Conservation (phyloP, 345 rosid genomes). For the Eucalyptus leucophloia region DNA sequence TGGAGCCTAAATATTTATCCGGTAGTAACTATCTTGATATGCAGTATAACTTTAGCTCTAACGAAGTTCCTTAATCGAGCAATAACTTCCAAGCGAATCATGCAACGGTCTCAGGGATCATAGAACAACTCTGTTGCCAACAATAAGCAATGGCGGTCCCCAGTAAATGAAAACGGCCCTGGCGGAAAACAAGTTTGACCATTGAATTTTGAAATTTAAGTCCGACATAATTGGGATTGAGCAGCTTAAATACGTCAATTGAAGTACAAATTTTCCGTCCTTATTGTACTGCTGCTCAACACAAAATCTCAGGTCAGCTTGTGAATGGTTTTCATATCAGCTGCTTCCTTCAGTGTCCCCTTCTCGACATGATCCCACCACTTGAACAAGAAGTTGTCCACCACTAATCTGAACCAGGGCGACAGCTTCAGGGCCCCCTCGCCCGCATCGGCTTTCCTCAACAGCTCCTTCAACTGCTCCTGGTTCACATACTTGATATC, state of each 20-base stretch:
- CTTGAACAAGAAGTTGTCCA: slow-evolving; percentile 83
- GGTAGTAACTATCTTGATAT: not conserved
- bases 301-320: slow-evolving; percentile 19
- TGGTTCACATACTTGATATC: slow-evolving; percentile 67
- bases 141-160: not conserved
- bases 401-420: slow-evolving; percentile 93
- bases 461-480: slow-evolving; percentile 70
- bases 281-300: not conserved
- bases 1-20: not conserved
- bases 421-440: slow-evolving; percentile 79
- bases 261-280: not conserved
- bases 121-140: not conserved
- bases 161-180: not conserved
- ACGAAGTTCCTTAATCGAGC: not conserved
- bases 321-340: slow-evolving; percentile 71
- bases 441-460: slow-evolving; percentile 83
- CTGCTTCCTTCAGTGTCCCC: slow-evolving; percentile 56
- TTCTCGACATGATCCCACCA: slow-evolving; percentile 96
- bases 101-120: not conserved
- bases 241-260: not conserved
- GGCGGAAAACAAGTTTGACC: not conserved
- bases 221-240: not conserved
- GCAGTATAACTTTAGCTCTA: not conserved
- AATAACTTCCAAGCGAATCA: not conserved
- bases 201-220: not conserved